These are phyloP conservation scores for Themeda triandra DNA, from an alignment of 176 grass and related monocot genomes.

Conservation along the genomic window DNA sequence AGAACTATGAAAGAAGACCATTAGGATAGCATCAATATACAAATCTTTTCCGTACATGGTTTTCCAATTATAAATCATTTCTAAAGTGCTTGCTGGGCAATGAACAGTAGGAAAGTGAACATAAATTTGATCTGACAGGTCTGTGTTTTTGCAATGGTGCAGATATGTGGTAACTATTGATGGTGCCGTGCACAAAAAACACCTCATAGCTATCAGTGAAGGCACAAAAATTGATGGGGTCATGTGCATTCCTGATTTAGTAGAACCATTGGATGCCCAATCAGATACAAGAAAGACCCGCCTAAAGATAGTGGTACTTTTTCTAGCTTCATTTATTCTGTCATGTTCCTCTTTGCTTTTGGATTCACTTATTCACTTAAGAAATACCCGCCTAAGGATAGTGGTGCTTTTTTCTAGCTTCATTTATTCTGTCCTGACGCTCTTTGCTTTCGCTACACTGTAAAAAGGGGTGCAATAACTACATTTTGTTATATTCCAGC, in stretches of 20 bases:
- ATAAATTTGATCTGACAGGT: conserved; percentile 13
- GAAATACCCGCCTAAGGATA: conserved; percentile 65
- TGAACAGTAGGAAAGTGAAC: not conserved
- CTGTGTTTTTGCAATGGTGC: conserved; percentile 33
- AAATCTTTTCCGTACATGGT: not conserved
- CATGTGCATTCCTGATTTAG: conserved; percentile 81
- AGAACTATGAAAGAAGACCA: not conserved
- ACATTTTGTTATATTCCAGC: not conserved
- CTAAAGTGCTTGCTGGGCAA: not conserved
- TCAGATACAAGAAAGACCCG: conserved; percentile 62
- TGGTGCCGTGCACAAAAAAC: conserved; percentile 66
- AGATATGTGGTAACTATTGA: conserved; percentile 91
- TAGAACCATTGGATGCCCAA: conserved; percentile 62
- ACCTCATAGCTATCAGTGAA: conserved; percentile 79
- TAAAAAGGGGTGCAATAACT: not conserved
- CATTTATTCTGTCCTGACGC: conserved; percentile 13
- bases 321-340: conserved; percentile 2
- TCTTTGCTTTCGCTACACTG: not conserved
- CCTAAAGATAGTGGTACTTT: conserved; percentile 78
- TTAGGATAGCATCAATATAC: not conserved
- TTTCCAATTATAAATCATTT: not conserved
- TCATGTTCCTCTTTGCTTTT: conserved; percentile 19
- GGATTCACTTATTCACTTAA: not conserved
- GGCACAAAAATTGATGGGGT: conserved; percentile 77
- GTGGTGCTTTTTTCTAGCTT: conserved; percentile 55